Conservation (phyloP, 148 eudicot species). For the Diospyros kaki region DNA sequence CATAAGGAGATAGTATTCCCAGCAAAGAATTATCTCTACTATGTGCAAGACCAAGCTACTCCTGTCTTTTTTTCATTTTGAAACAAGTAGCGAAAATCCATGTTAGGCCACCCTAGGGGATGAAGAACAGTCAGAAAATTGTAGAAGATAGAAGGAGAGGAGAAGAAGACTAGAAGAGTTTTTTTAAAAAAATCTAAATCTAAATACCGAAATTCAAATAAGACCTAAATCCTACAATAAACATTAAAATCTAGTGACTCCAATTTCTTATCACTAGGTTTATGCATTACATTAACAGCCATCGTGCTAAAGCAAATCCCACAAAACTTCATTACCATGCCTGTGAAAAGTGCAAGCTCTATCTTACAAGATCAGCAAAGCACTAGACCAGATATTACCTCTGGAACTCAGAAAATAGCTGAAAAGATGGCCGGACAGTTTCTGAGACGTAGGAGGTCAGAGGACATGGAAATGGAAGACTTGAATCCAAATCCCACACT, state of each 20-base stretch:
- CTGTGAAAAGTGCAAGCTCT: not conserved
- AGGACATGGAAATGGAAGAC: slow-evolving; percentile 73
- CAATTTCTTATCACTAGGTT: not conserved
- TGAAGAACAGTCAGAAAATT: too few species aligned
- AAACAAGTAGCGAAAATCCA: not conserved
- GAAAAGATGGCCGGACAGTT: slow-evolving; percentile 72
- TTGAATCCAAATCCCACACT: slow-evolving; percentile 95
- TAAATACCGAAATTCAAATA: too few species aligned
- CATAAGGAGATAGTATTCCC: not conserved
- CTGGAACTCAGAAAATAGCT: slow-evolving; percentile 73
- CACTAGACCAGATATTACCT: slow-evolving; percentile 40
- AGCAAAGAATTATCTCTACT: too few species aligned
- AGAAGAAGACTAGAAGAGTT: too few species aligned
- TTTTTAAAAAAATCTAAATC: too few species aligned
- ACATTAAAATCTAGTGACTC: not conserved
- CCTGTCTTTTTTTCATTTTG: not conserved
- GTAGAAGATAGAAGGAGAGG: too few species aligned
- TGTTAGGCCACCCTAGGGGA: not conserved
- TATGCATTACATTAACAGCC: not conserved
- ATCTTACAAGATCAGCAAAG: not conserved
- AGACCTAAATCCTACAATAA: too few species aligned
- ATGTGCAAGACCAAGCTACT: not conserved
- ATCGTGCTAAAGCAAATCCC: not conserved
- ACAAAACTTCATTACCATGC: not conserved
- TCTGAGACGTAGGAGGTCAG: slow-evolving; percentile 61